A percentile compares a stretch with the other conserved stretches of the same genome.
phyloP scores from a whole-genome alignment of 805 yeast genomes.

The Suhomyces xylopsoci region DNA sequence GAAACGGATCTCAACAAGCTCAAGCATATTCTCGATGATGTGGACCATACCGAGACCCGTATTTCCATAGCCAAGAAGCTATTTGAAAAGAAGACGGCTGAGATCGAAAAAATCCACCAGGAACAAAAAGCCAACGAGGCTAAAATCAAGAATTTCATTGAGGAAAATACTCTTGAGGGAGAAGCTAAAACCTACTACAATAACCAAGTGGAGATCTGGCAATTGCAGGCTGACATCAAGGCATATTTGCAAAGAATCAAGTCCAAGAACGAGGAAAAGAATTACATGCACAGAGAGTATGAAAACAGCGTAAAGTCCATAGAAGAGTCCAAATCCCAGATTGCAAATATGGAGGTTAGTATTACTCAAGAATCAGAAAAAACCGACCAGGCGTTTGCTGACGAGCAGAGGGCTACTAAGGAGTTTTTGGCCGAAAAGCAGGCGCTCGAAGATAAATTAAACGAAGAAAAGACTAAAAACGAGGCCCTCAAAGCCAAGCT shows the following conservation, averaged over 20 bases:
- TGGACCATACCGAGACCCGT: constrained; percentile 38
- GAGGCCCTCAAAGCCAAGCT: constrained; percentile 25
- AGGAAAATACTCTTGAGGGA: constrained; percentile 22
- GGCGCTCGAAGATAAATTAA: constrained; percentile 18
- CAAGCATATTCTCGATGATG: constrained; percentile 43
- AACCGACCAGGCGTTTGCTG: constrained; percentile 17
- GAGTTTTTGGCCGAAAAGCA: constrained; percentile 20
- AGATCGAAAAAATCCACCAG: constrained; percentile 21
- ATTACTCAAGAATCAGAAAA: constrained; percentile 17
- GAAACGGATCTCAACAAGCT: constrained; percentile 44
- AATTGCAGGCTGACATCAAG: constrained; percentile 45
- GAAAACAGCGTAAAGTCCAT: constrained; percentile 50
- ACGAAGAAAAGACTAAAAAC: constrained; percentile 21
- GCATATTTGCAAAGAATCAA: constrained; percentile 43
- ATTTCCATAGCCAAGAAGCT: constrained; percentile 32
- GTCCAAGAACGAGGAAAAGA: constrained; percentile 54
- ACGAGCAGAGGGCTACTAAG: constrained; percentile 14
- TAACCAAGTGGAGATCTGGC: constrained; percentile 43
- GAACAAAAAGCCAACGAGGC: constrained; percentile 25
- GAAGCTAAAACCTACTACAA: constrained; percentile 21
- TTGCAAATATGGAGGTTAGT: constrained; percentile 18
- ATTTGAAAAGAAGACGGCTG: constrained; percentile 28
- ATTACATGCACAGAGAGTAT: constrained; percentile 61
- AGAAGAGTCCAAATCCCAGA: constrained; percentile 38
- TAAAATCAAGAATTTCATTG: constrained; percentile 24